Conservation (phyloP, 2,329 filamentous ascomycete genomes). For the Alternaria rosae region DNA sequence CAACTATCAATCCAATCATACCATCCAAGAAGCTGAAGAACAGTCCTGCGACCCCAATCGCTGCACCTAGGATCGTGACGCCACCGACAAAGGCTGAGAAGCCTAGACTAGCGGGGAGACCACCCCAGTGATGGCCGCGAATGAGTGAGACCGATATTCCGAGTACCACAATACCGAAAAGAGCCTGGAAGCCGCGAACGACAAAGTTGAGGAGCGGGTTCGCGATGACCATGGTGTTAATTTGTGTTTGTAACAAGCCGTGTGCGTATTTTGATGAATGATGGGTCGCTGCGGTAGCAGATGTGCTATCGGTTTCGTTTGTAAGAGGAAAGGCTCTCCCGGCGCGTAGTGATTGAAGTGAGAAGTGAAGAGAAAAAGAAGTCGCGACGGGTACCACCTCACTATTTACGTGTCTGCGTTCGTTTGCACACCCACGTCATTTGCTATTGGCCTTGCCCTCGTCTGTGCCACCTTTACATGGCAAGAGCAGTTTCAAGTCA, state of each 20-base stretch:
- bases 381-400: background rate
- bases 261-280: background rate
- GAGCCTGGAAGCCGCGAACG: slow-evolving; percentile 8
- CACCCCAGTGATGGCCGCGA: slow-evolving; percentile 5
- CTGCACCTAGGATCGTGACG: background rate
- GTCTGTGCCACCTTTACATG: background rate
- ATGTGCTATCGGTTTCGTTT: background rate
- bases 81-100: slow-evolving; percentile 6
- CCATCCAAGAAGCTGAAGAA: slow-evolving; percentile 1
- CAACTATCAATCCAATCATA: background rate
- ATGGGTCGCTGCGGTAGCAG: background rate
- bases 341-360: background rate
- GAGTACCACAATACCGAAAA: slow-evolving; percentile 8
- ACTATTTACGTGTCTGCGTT: background rate
- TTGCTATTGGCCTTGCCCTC: background rate
- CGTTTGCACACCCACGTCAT: background rate
- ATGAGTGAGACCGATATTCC: slow-evolving; percentile 7
- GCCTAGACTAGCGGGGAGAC: slow-evolving; percentile 1
- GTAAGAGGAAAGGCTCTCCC: background rate
- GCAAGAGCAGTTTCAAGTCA: background rate
- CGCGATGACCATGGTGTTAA: background rate
- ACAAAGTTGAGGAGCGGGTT: background rate
- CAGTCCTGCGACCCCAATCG: background rate
- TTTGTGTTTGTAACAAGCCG: background rate
- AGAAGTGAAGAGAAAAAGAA: background rate